Conservation (phyloP, 495 filamentous ascomycete genomes). For the Podospora anserina region DNA sequence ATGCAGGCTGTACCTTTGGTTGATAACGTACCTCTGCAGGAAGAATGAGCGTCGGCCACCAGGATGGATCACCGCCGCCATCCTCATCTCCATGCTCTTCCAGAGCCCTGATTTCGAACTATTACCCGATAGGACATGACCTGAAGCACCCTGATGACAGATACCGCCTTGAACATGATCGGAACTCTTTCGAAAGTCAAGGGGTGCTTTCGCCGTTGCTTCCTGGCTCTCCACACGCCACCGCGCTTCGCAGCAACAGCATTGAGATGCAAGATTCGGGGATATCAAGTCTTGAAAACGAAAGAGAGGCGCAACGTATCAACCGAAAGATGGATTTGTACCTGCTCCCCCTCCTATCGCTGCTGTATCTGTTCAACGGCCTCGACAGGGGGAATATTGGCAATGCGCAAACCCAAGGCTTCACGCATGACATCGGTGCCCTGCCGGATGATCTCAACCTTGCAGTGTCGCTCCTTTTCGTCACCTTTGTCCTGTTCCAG, state of each 20-base stretch:
- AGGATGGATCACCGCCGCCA: background rate
- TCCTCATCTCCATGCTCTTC: background rate
- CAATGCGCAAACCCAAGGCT: conserved; percentile 41
- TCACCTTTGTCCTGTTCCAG: conserved; percentile 55
- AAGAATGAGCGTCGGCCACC: background rate
- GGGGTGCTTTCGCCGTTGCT: background rate
- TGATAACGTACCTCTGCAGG: background rate
- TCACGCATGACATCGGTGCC: conserved; percentile 32
- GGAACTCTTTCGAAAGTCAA: background rate
- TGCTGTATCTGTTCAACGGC: conserved; percentile 43
- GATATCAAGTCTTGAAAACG: background rate
- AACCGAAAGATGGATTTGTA: conserved; percentile 37
- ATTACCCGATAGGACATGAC: background rate
- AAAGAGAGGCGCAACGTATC: conserved; percentile 13
- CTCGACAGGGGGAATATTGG: conserved; percentile 46
- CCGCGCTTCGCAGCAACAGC: background rate
- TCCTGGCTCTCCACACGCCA: background rate
- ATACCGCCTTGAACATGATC: background rate
- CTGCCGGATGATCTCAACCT: conserved; percentile 49
- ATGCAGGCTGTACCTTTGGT: background rate
- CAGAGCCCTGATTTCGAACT: background rate
- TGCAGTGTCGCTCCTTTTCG: conserved; percentile 54
- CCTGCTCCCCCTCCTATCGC: conserved; percentile 35
- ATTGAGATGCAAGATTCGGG: background rate
- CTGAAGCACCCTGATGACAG: background rate